Conservation (phyloP, 2,329 filamentous ascomycete species). For the Trichoderma aggressivum region DNA sequence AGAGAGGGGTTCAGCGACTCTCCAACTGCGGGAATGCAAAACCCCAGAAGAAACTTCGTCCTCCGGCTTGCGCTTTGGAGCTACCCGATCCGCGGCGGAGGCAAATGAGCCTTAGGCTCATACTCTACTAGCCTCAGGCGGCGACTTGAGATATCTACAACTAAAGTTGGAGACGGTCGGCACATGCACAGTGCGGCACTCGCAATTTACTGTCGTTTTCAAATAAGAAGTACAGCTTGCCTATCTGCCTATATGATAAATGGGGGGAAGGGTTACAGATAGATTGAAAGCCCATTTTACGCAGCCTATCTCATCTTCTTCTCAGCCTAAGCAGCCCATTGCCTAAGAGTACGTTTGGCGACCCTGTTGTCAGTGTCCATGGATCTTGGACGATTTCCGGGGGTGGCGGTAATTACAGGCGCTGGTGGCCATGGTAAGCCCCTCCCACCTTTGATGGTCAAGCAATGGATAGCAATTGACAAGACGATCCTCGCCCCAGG, state of each 20-base stretch:
- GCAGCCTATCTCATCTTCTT: background rate
- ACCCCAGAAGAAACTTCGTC: background rate
- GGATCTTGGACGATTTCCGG: background rate
- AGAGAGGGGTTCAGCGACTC: background rate
- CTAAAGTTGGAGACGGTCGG: background rate
- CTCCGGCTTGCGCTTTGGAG: background rate
- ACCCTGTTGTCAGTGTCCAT: background rate
- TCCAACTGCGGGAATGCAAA: background rate
- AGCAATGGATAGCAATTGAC: too few species aligned
- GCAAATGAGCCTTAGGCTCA: background rate
- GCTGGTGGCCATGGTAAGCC: background rate
- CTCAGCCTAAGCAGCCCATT: background rate
- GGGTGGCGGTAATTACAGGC: background rate
- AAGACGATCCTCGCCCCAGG: too few species aligned
- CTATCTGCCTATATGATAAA: background rate
- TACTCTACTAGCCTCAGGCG: background rate
- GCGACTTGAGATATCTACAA: background rate
- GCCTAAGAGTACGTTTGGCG: background rate
- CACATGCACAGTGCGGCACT: background rate
- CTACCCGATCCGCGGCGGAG: background rate
- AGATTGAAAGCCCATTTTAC: too few species aligned
- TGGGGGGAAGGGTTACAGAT: background rate
- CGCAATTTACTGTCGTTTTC: background rate
- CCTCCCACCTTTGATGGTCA: too few species aligned
- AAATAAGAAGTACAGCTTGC: background rate